A percentile compares a stretch with the other conserved stretches of the same genome.
phyloP scores from a whole-genome alignment of 345 rosid genomes.

The Populus euphratica region DNA sequence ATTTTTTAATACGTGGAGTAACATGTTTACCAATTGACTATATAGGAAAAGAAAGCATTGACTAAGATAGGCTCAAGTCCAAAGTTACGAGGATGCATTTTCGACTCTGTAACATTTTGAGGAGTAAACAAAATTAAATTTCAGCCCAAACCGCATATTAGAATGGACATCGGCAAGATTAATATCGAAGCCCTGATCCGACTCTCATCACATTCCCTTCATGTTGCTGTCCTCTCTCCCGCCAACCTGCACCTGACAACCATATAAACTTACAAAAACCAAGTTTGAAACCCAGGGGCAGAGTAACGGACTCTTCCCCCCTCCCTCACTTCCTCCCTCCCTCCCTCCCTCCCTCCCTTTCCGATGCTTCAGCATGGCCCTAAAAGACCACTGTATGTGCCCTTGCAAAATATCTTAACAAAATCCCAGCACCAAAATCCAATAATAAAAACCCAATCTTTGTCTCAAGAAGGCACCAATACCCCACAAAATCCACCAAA shows the following conservation, averaged over 20 bases:
- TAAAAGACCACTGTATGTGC: not conserved
- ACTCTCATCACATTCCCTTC: no score
- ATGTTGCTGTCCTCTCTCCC: not conserved
- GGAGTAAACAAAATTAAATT: no score
- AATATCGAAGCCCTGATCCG: no score
- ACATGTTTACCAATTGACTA: no score
- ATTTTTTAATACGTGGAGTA: no score
- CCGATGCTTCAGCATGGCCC: constrained; percentile 9
- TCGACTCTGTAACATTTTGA: no score
- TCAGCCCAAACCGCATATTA: no score
- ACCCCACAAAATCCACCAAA: not conserved
- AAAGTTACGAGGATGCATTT: no score
- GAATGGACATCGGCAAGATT: no score
- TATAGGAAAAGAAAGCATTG: not conserved
- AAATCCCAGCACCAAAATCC: not conserved
- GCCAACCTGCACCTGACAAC: not conserved
- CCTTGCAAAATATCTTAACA: not conserved
- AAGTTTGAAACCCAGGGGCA: no score
- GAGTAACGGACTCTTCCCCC: not conserved
- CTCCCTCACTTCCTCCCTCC: not conserved
- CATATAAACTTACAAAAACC: no score
- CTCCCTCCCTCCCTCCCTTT: not conserved
- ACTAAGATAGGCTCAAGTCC: not conserved
- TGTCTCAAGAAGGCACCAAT: not conserved
- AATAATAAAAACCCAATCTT: not conserved